phyloP scores from a whole-genome alignment of 768 basidiomycete species.

The Dictyophora rubrovolvata region DNA sequence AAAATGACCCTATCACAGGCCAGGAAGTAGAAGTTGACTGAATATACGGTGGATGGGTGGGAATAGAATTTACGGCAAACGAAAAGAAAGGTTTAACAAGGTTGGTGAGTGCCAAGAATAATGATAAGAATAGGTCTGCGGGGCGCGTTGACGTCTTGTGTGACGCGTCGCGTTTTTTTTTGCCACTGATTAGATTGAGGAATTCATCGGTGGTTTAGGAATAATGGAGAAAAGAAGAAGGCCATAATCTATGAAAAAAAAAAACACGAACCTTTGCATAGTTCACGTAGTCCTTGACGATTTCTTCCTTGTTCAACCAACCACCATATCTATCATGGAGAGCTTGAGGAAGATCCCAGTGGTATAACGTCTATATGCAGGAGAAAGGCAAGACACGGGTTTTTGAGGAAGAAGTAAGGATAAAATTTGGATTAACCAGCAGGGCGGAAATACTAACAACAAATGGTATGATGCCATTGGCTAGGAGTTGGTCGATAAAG shows the following conservation, averaged over 20 bases:
- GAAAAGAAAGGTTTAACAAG: neutral
- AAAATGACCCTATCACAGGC: neutral
- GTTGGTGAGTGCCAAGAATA: conserved; percentile 2
- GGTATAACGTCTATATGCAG: conserved; percentile 47
- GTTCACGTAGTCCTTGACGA: conserved; percentile 51
- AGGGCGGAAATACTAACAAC: conserved; percentile 34
- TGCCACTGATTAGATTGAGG: no score
- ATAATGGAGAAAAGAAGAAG: neutral
- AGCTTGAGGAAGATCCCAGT: conserved; percentile 72
- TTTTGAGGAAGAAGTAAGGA: neutral
- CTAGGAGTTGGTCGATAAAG: conserved; percentile 58
- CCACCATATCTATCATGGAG: conserved; percentile 67
- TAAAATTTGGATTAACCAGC: neutral
- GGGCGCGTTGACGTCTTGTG: neutral
- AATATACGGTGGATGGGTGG: conserved; percentile 1
- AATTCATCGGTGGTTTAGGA: neutral
- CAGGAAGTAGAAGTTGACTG: neutral
- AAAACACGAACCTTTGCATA: conserved; percentile 41
- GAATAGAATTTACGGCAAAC: neutral
- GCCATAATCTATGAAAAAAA: neutral
- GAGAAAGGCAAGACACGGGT: conserved; percentile 11
- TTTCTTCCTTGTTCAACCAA: conserved; percentile 64
- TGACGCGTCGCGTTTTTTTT: conserved; percentile 2
- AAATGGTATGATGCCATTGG: conserved; percentile 55
- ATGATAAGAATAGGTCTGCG: conserved; percentile 2